Conservation (phyloP, 2,329 filamentous ascomycete species). For the Alternaria brassicicola region DNA sequence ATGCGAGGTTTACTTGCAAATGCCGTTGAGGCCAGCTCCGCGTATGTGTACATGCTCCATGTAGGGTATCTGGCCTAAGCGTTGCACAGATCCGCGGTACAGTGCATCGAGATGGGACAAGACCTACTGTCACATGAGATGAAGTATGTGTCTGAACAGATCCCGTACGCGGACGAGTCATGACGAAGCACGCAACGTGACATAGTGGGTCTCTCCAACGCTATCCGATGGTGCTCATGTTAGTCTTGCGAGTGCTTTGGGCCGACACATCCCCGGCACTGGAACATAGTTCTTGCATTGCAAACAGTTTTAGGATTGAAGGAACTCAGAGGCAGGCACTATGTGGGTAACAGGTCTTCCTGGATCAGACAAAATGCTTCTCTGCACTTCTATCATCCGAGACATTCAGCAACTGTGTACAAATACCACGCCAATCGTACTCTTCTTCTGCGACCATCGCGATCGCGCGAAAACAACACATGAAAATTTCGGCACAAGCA, state of each 20-base stretch:
- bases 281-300: background rate
- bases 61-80: background rate
- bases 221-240: background rate
- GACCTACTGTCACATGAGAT: background rate
- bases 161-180: background rate
- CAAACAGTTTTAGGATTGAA: background rate
- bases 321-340: background rate
- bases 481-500: background rate
- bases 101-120: background rate
- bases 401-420: background rate
- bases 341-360: background rate
- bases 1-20: constrained; percentile 8
- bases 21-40: constrained; percentile 10
- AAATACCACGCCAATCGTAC: background rate
- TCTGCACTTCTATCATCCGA: background rate
- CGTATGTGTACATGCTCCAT: background rate
- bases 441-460: background rate
- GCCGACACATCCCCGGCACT: background rate
- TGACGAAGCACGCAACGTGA: background rate
- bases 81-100: background rate
- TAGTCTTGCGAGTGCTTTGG: background rate
- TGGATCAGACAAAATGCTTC: background rate
- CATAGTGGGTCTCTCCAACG: background rate
- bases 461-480: background rate
- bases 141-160: background rate